Evolutionary conservation across 164 flowering plant genomes (phyloP).

Genomic region (Chloranthus sessilifolius): DNA sequence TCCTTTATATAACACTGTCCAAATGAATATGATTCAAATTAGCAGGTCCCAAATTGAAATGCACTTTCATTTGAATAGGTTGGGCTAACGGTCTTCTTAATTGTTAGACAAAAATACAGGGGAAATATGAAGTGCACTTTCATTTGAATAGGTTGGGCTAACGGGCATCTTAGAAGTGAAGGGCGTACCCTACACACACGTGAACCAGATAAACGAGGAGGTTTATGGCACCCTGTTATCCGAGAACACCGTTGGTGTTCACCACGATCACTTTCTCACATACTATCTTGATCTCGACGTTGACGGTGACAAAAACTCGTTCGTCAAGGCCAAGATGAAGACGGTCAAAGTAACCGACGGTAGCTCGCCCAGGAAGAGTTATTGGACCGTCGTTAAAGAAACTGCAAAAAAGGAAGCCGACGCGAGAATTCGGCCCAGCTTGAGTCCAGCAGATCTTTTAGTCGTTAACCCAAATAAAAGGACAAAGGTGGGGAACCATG

Average conservation of each 20-base stretch:
- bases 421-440: conserved; percentile 35
- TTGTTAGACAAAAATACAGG: too few relatives aligned
- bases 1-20: too few relatives aligned
- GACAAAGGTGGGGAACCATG: conserved; percentile 50
- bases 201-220: conserved; percentile 31
- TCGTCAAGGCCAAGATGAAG: conserved; percentile 38
- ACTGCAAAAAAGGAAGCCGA: conserved; percentile 46
- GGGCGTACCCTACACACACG: conserved; percentile 33
- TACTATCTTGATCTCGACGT: conserved; percentile 71
- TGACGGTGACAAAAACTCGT: conserved; percentile 55
- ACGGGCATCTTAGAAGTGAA: conserved; percentile 59
- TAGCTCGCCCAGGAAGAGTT: conserved; percentile 56
- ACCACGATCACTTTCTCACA: conserved; percentile 69
- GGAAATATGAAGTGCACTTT: too few relatives aligned
- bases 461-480: conserved; percentile 54
- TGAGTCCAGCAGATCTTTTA: conserved; percentile 34
- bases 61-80: too few relatives aligned
- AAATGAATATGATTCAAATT: too few relatives aligned
- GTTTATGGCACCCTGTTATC: conserved; percentile 48
- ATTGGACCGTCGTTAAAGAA: conserved; percentile 46
- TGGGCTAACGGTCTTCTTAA: too few relatives aligned
- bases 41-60: too few relatives aligned
- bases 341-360: conserved; percentile 13
- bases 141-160: conserved; percentile 39
- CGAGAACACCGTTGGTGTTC: conserved; percentile 40